Evolutionary conservation across 345 rosid species (phyloP).

Genomic region (Excoecaria agallocha): DNA sequence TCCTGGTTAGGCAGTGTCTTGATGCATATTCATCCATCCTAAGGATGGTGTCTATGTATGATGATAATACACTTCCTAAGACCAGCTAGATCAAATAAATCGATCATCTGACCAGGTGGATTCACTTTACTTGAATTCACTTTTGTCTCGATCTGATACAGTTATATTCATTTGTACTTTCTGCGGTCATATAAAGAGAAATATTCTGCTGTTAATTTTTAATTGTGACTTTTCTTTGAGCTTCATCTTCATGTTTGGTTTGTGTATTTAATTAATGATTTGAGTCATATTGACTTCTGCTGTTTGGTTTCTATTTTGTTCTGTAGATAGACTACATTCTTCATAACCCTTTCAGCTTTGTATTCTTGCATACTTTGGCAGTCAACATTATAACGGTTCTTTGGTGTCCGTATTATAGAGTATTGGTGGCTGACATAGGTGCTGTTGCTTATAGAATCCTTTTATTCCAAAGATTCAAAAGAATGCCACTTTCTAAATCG

Average conservation of each 20-base stretch:
- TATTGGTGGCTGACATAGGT: too few relatives aligned
- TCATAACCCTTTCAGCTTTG: background rate
- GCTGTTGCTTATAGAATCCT: too few relatives aligned
- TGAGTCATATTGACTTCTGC: background rate
- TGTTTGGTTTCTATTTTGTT: background rate
- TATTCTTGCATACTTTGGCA: background rate
- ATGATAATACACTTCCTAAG: slow-evolving; percentile 37
- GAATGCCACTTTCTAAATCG: background rate
- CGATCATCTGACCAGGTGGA: slow-evolving; percentile 28
- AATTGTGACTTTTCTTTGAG: background rate
- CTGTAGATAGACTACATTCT: background rate
- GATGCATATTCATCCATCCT: slow-evolving; percentile 18
- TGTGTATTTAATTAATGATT: background rate
- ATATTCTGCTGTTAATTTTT: background rate
- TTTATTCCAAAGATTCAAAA: background rate
- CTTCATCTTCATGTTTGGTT: background rate
- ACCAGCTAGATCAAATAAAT: slow-evolving; percentile 29
- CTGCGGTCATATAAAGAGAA: background rate
- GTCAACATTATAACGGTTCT: too few relatives aligned
- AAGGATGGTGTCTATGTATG: slow-evolving; percentile 4
- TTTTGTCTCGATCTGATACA: slow-evolving; percentile 33
- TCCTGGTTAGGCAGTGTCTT: slow-evolving; percentile 37
- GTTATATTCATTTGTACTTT: background rate
- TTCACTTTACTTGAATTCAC: slow-evolving; percentile 12
- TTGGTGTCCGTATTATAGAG: too few relatives aligned